Base-by-base conservation (phyloP, 768 basidiomycete genomes). In the Leccinum truebloodii region DNA sequence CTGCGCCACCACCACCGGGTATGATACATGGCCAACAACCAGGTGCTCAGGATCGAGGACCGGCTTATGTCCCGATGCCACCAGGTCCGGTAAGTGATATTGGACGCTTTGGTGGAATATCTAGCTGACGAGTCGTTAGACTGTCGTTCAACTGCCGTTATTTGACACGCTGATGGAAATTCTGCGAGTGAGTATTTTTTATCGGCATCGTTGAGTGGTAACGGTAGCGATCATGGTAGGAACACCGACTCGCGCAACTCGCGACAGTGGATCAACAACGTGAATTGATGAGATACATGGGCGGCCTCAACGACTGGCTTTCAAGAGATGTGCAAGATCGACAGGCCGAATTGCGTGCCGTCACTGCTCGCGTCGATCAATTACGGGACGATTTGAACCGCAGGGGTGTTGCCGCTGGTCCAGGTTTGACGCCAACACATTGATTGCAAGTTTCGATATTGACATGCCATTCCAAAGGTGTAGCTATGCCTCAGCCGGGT, bases 181-280 rank as follows among this genome's bases (percentile, higher is more conserved):
- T 59, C 73, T 90, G 24, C 76, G 89, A 59, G 90, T 89, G 66
- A 63, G 82, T 62, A 24, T 24, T 13, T 26, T 13, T 46, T 60
- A 57, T 52, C 41, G 13, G 50, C 37, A n/a, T 62, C 20, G 41
- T 58, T 54, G n/a, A 8, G 46, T 54, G 14, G 55, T 56, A 18
- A 56, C 39, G 26, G 64, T 54, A 61, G 65, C 55, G 54, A 56
- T 56, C 24, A 53, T 20, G 51, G 3, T 64, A 93, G 91, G 88
- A 92, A 77, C 91, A 89, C 71, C 87, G 87, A 4, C 73, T 84
- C 6, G 88, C 88, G 1, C 88, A 90, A 71, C 73, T 85, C 20
- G 90, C 89, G 0, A 88, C 88, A 28, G 82, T 92, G 18, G 87
- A 89, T 53, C 90, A 93, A 67, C 89, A 90, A 64, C 81, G 89